These are phyloP conservation scores for Casuarina glauca DNA, from an alignment of 306 rosid genomes.

Conservation along the genomic window DNA sequence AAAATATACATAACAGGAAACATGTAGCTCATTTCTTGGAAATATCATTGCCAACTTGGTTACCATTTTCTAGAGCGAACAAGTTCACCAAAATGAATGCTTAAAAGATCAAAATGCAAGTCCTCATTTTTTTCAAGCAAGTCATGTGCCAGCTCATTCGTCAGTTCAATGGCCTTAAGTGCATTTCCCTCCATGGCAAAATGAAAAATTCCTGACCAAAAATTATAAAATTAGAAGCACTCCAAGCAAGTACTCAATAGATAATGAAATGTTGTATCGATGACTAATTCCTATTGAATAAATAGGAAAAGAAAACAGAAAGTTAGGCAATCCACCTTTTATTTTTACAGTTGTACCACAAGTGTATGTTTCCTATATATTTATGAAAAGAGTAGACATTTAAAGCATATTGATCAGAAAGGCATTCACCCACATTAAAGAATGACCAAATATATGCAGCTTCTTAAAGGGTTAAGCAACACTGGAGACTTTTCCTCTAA, in stretches of 20 bases:
- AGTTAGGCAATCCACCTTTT: too few species aligned
- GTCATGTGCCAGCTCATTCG: constrained; percentile 65
- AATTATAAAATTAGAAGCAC: constrained; percentile 20
- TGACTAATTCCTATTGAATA: neutral
- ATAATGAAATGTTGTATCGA: constrained; percentile 7
- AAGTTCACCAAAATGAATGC: constrained; percentile 92
- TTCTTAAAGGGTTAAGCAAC: constrained; percentile 7
- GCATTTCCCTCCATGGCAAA: constrained; percentile 75
- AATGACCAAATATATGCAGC: neutral
- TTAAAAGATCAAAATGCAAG: constrained; percentile 81
- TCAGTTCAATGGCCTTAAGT: constrained; percentile 80
- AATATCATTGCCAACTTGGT: constrained; percentile 31
- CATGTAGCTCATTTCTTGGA: constrained; percentile 8
- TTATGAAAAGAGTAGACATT: constrained; percentile 20
- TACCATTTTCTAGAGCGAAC: constrained; percentile 79
- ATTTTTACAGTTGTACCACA: neutral
- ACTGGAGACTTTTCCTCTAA: neutral
- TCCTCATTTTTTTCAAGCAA: constrained; percentile 72
- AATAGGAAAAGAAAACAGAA: neutral
- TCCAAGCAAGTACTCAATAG: constrained; percentile 12
- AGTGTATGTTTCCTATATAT: neutral
- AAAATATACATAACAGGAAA: constrained; percentile 26
- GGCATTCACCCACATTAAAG: constrained; percentile 16
- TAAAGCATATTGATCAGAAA: constrained; percentile 12
- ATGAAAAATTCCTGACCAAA: constrained; percentile 58